Percentiles rank a stretch among this genome's conserved stretches.
Evolutionary conservation across 495 filamentous ascomycete species (phyloP).

Genomic region (Penicillium daleae): DNA sequence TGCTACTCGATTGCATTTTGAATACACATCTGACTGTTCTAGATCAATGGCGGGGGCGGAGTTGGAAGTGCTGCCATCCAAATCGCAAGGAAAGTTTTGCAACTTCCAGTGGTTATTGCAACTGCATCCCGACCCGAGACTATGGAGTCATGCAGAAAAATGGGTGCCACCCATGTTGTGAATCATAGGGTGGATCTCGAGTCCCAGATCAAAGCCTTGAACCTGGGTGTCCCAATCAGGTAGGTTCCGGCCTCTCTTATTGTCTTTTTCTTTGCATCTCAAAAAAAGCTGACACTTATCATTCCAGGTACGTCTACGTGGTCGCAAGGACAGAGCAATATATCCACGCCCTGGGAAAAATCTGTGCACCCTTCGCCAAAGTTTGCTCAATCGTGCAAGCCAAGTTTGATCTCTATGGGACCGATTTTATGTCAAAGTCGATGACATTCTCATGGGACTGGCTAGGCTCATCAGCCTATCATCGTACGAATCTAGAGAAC

Average conservation of each 20-base stretch:
- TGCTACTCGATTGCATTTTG: not conserved
- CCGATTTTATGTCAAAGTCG: conserved; percentile 42
- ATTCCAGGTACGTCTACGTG: conserved; percentile 36
- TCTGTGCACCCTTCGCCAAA: conserved; percentile 39
- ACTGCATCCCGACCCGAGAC: conserved; percentile 37
- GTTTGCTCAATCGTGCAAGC: conserved; percentile 41
- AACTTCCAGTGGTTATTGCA: conserved; percentile 36
- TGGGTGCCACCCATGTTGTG: conserved; percentile 40
- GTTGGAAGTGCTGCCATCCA: conserved; percentile 14
- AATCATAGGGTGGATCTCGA: conserved; percentile 38
- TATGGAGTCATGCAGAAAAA: conserved; percentile 26
- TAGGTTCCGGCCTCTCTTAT: not conserved
- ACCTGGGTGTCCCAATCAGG: conserved; percentile 33
- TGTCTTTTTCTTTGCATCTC: not conserved
- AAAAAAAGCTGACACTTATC: not conserved
- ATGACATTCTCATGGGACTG: conserved; percentile 39
- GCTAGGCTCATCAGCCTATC: conserved; percentile 31
- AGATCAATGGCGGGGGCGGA: conserved; percentile 5
- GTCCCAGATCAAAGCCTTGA: conserved; percentile 28
- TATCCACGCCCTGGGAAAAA: conserved; percentile 7
- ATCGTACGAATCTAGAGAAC: conserved; percentile 1
- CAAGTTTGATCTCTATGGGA: conserved; percentile 38
- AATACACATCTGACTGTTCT: not conserved
- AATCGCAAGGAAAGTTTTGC: conserved; percentile 25
- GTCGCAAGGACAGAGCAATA: conserved; percentile 30